Conservation (phyloP, 2,329 filamentous ascomycete species). For the Exophiala mesophila region DNA sequence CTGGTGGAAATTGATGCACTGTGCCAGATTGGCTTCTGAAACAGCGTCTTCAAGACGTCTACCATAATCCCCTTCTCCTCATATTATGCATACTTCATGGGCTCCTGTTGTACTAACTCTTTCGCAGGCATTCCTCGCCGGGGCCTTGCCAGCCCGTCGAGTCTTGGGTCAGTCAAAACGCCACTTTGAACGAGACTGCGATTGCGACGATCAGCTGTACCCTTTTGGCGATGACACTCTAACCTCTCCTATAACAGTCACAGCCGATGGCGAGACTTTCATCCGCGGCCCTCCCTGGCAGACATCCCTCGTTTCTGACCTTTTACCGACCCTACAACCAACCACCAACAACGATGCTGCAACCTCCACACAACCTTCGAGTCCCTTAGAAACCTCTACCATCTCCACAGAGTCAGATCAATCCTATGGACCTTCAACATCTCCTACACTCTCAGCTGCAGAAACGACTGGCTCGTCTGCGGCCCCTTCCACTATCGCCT, state of each 20-base stretch:
- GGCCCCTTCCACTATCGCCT: too few species aligned
- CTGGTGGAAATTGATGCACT: too few species aligned
- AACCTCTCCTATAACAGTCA: slow-evolving; percentile 2
- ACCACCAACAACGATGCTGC: too few species aligned
- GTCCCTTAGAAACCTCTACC: not conserved
- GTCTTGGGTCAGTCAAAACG: slow-evolving; percentile 12
- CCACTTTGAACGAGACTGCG: slow-evolving; percentile 3
- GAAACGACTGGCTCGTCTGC: too few species aligned
- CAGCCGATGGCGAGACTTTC: slow-evolving; percentile 2
- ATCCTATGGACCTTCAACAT: too few species aligned
- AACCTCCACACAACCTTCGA: slow-evolving; percentile 5
- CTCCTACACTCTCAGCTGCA: too few species aligned
- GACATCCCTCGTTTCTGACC: too few species aligned
- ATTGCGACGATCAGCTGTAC: not conserved
- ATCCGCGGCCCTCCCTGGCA: slow-evolving; percentile 4
- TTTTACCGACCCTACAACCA: too few species aligned
- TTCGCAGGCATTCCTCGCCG: slow-evolving; percentile 21
- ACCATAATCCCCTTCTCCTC: slow-evolving; percentile 2
- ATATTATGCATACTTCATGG: slow-evolving; percentile 12
- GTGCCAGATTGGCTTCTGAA: too few species aligned
- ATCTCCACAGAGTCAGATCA: not conserved
- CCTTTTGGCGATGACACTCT: slow-evolving; percentile 5
- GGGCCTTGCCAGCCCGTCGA: slow-evolving; percentile 18
- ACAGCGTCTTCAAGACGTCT: too few species aligned
- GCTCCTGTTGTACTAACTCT: slow-evolving; percentile 18